A percentile compares a stretch with the other conserved stretches of the same genome.
These are phyloP conservation scores for Lodderomyces orthopsilosis DNA, from an alignment of 1,139 yeast species.

Conservation along the genomic window DNA sequence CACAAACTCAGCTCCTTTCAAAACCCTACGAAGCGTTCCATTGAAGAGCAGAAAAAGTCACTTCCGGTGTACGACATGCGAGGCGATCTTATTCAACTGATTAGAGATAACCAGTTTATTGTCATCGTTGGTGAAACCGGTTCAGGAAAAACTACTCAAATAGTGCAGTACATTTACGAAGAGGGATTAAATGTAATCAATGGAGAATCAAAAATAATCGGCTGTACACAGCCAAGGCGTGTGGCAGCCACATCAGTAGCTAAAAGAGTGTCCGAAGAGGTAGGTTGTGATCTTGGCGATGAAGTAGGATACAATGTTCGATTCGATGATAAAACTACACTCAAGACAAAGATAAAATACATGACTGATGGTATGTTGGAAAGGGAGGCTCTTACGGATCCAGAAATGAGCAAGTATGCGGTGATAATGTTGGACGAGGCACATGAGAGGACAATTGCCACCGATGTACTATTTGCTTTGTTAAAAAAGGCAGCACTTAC, in stretches of 20 bases:
- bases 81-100: conserved; percentile 52
- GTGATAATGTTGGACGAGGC: conserved; percentile 94
- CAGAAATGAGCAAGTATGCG: conserved; percentile 67
- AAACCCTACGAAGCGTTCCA: conserved; percentile 42
- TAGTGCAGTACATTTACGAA: conserved; percentile 38
- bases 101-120: conserved; percentile 45
- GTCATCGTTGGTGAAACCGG: conserved; percentile 51
- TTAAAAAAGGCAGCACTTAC: conserved; percentile 66
- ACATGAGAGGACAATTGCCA: conserved; percentile 91
- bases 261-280: conserved; percentile 81
- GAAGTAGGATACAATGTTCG: conserved; percentile 87
- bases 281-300: conserved; percentile 65
- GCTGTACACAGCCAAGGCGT: conserved; percentile 93
- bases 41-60: conserved; percentile 63
- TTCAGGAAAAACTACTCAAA: conserved; percentile 45
- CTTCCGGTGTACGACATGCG: conserved; percentile 75
- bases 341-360: conserved; percentile 61
- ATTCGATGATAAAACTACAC: conserved; percentile 71
- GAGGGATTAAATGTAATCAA: conserved; percentile 29
- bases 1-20: conserved; percentile 43
- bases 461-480: conserved; percentile 87
- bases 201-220: conserved; percentile 40
- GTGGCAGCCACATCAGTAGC: conserved; percentile 97
- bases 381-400: conserved; percentile 77
- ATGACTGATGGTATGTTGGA: conserved; percentile 94